Evolutionary conservation across 352 stramenopile genomes (phyloP), one percentile per base, ranked within the genome.

Genomic region (Phytophthora meadii): DNA sequence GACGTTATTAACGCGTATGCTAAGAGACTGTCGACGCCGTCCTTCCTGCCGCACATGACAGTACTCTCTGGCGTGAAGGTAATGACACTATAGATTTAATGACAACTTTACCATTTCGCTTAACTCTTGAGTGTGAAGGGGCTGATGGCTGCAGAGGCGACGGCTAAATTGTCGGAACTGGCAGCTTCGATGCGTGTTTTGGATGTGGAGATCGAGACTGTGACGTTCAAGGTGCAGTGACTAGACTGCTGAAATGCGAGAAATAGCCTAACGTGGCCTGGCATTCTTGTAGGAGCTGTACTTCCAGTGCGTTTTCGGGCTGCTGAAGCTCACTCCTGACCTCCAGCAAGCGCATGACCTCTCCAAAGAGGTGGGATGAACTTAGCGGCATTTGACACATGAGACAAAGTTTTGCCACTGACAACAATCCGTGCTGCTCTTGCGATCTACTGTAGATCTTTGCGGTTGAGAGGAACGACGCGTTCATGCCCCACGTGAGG

Each of bases 401-500:
- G 30, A 36, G 30, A 36, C 30, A 36, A 36, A 10, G 9, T 2
- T 8, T n/a, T 41, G 9, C 5, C 41, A 15, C n/a, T 51, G 11
- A 67, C 28, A 6, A 9, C 30, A 41, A n/a, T 34, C 40, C 15
- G 27, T 19, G 6, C 32, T 32, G 36, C 30, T 36, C 30, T 27
- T 49, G 54, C 4, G 25, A 14, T 14, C 9, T 10, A 4, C 25
- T 52, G n/a, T 61, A 34, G 82, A 59, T 84, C 17, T 91, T 85
- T 32, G 66, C 32, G 2, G 55, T 74, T 12, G 47, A 70, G n/a
- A 39, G 76, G 19, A 71, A 79, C n/a, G 68, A 67, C 7, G 57
- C 39, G 30, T 89, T 88, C 62, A 88, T 89, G 79, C 76, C 82
- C 0, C 82, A 91, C 42, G 57, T 87, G 54, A 91, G 82, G 82